Evolutionary conservation across 495 filamentous ascomycete genomes (phyloP), one percentile per base, ranked within the genome.

Genomic region (Penicillium soppii): DNA sequence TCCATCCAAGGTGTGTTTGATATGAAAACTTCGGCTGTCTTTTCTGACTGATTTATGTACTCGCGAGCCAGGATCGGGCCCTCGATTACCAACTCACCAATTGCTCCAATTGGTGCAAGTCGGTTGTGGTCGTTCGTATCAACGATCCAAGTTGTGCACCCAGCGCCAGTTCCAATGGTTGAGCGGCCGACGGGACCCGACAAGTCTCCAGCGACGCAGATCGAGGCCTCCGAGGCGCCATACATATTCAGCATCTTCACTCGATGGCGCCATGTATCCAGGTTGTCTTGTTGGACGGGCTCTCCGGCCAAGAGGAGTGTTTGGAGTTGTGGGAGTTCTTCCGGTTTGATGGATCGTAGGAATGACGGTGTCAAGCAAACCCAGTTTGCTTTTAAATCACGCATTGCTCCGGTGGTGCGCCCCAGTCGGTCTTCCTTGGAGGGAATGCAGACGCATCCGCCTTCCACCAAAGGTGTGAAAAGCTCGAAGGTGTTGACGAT

Each of bases 391-490:
- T 60, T 56, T n/a, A 74, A 65, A 7, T 52, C 56, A 2, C 61
- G 61, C n/a, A 52, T 45, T 10, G 23, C 42, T 5, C 25, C 29
- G 7, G 37, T 43, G 63, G 77, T 48, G 42, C 74, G 59, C 13
- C 61, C 67, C 8, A 42, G 22, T 6, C 71, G 57, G 4, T 64
- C 62, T 15, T 66, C 43, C 8, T 83, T 72, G 0, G 78, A 79
- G 3, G 82, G 81, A 5, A 83, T 70, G 58, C 80, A 83, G 15
- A 85, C 66, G 32, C 76, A 81, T 5, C 76, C 82, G 3, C 81
- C 82, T 5, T 67, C 54, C 0, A 75, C 75, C 1, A 88, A 63
- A 0, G 83, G 82, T 1, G 79, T 79, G 41, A 85, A 80, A 9
- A 85, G 75, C 51, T 87, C 83, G 7, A 40, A 40, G 9, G 37